Evolutionary conservation across 1,139 yeast species (phyloP), one percentile per base, ranked within the genome.

Genomic region (Scheffersomyces parashehatae): DNA sequence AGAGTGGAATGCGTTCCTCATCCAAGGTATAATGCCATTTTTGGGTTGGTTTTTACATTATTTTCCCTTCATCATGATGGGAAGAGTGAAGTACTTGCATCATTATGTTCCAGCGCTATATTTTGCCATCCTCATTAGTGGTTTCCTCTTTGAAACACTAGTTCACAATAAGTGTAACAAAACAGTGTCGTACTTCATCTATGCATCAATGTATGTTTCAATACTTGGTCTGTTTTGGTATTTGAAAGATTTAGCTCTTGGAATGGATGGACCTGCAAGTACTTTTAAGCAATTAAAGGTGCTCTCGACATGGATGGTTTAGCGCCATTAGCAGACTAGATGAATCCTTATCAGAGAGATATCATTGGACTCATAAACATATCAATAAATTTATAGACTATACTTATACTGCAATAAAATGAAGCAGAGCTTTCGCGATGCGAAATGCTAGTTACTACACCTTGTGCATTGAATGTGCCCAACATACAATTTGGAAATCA

Each of bases 51-150:
- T 61, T 16, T 48, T 65, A n/a, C 70, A 67, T 42, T 67, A 57
- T 43, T 40, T 56, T 28, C 73, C 73, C 1, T 67, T 67, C 43
- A 57, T 65, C 5, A 36, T 59, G 14, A 67, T 67, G 73, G 68
- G 68, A 5, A 50, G 73, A 30, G 71, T 67, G 11, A 67, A 64
- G 5, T 67, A 67, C 41, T 51, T 67, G 30, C 73, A 67, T 49
- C 73, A 67, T 44, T 67, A 67, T 39, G 69, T 61, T 15, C 73
- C 71, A 2, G 73, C 73, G 2, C 52, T 60, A 30, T 67, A 64
- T 46, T 67, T 67, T 49, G 70, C 67, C 30, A 67, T 65, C 5
- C 60, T 67, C 38, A 53, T 62, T 3, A 48, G 58, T 31, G 78
- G 73, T 0, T 74, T 60, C 43, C 48, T 71, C 11, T 50, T 71